These are phyloP conservation scores for Rhinocladiella mackenziei DNA, from an alignment of 2,329 filamentous ascomycete genomes.

Conservation along the genomic window DNA sequence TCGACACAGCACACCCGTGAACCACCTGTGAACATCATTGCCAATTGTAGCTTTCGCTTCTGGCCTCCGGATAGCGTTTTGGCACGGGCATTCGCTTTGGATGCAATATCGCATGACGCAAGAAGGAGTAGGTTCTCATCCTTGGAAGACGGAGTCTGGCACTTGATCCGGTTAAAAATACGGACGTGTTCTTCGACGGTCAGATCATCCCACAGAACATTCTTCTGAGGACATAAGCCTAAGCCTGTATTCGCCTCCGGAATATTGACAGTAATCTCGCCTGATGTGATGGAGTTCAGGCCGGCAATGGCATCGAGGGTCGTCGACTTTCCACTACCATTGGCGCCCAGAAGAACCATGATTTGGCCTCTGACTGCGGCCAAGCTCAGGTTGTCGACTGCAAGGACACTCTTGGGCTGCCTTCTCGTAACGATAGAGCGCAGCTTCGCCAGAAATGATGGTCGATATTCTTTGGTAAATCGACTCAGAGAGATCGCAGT, in stretches of 20 bases:
- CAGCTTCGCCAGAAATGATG: constrained; percentile 55
- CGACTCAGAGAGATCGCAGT: constrained; percentile 60
- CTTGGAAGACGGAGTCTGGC: constrained; percentile 15
- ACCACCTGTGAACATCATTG: constrained; percentile 92
- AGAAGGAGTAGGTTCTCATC: constrained; percentile 54
- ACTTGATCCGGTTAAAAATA: constrained; percentile 79
- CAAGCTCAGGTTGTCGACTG: constrained; percentile 70
- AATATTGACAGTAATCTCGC: constrained; percentile 73
- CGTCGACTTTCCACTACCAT: constrained; percentile 86
- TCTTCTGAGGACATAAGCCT: constrained; percentile 87
- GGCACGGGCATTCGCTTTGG: constrained; percentile 67
- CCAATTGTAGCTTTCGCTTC: constrained; percentile 85
- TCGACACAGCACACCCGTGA: constrained; percentile 86
- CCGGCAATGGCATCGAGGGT: constrained; percentile 85
- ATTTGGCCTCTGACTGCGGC: constrained; percentile 74
- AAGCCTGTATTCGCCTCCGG: constrained; percentile 73
- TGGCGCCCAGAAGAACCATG: constrained; percentile 78
- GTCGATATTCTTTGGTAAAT: constrained; percentile 75
- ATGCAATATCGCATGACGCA: constrained; percentile 65
- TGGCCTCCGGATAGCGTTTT: constrained; percentile 84
- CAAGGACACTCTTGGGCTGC: constrained; percentile 64
- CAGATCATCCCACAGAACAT: constrained; percentile 86
- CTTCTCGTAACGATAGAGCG: constrained; percentile 47
- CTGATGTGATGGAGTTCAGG: constrained; percentile 69
- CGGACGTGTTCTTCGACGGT: constrained; percentile 79